Percentiles rank a stretch among this genome's conserved stretches.
phyloP scores from a whole-genome alignment of 495 filamentous ascomycete genomes.

The Cetradonia linearis region DNA sequence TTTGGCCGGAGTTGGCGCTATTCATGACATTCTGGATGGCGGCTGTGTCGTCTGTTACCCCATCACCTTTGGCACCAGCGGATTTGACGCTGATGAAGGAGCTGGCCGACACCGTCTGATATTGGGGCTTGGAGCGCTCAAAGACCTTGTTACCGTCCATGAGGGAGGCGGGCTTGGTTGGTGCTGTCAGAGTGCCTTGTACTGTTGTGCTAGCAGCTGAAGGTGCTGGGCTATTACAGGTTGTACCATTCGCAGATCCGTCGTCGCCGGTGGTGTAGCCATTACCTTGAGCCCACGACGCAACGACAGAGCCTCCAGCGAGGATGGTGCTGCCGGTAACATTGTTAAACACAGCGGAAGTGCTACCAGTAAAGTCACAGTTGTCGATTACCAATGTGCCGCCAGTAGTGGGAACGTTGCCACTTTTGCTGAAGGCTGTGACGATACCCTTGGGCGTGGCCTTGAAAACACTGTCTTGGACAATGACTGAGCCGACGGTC shows the following conservation, averaged over 20 bases:
- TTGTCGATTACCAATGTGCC: slow-evolving; percentile 80
- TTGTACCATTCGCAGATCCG: slow-evolving; percentile 23
- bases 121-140: slow-evolving; percentile 65
- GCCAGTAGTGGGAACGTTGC: slow-evolving; percentile 53
- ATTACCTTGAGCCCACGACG: slow-evolving; percentile 66
- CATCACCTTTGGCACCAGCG: slow-evolving; percentile 69
- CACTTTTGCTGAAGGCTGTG: slow-evolving; percentile 51
- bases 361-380: slow-evolving; percentile 58
- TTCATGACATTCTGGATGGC: slow-evolving; percentile 65
- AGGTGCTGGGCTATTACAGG: slow-evolving; percentile 19
- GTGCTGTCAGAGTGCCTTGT: slow-evolving; percentile 33
- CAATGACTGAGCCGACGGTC: slow-evolving; percentile 67
- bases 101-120: slow-evolving; percentile 46
- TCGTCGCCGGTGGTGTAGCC: slow-evolving; percentile 41
- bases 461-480: slow-evolving; percentile 69
- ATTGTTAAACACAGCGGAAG: slow-evolving; percentile 41
- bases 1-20: slow-evolving; percentile 45
- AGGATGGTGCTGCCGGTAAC: slow-evolving; percentile 53
- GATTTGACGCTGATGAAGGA: slow-evolving; percentile 67
- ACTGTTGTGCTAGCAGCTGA: slow-evolving; percentile 19
- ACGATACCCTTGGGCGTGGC: slow-evolving; percentile 64
- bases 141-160: slow-evolving; percentile 45
- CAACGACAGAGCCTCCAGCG: slow-evolving; percentile 57
- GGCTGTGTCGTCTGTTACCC: slow-evolving; percentile 47
- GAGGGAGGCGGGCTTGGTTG: slow-evolving; percentile 47